Evolutionary conservation across 108 stramenopile species (phyloP), one percentile per base, ranked within the genome.

Genomic region (Poteriospumella lacustris): DNA sequence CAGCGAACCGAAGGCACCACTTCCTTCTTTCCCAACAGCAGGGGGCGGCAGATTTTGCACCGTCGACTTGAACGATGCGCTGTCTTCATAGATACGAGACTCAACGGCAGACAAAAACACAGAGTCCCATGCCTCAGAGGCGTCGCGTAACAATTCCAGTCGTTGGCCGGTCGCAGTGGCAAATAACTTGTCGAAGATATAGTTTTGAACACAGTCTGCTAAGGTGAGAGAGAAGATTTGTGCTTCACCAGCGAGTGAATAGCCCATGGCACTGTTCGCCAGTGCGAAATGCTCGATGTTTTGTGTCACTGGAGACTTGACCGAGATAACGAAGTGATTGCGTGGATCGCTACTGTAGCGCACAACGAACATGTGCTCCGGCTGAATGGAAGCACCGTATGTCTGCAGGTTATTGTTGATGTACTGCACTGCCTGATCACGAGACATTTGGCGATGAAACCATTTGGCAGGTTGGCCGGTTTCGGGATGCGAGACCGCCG

Each of bases 271-370:
- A 3, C 70, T 31, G 42, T 73, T 73, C 12, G 3, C 5, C 5
- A 73, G 9, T 12, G 70, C n/a, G 42, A 42, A 73, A 73, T 73
- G 70, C 26, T 39, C 41, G 70, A 52, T 28, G 12, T 15, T 56
- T 24, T 31, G 26, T 15, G 39, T 12, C 12, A 15, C 15, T 42
- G 42, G 42, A 26, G 3, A 26, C 9, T 42, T 15, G 31, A 5
- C 28, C 5, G 70, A 33, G 28, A 73, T 42, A 15, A 73, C 70
- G 31, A 73, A 73, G 42, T 73, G 47, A 38, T 73, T 42, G 3
- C 36, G 26, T 5, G 70, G 70, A 56, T 73, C 70, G 36, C 70
- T 73, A 33, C 70, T 73, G 24, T 73, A 73, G 26, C 70, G 38
- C 36, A 73, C 64, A 39, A 68, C 64, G 64, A 68, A 68, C 64